Evolutionary conservation across 768 basidiomycete genomes (phyloP).

Genomic region (Rhodocollybia butyracea): DNA sequence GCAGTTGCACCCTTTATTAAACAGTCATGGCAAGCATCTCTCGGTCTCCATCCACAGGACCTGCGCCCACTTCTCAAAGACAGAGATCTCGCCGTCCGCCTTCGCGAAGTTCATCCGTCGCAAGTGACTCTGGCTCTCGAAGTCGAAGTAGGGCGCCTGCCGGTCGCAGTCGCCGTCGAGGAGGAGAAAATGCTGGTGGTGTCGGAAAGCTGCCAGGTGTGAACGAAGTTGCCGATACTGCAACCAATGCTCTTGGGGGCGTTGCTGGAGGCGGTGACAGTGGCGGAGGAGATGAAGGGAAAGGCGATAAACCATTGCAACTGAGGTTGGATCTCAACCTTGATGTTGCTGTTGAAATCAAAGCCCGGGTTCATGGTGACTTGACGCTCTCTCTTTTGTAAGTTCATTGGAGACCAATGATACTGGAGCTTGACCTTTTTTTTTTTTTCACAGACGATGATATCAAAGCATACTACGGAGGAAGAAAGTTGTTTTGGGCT

Average conservation of each 20-base stretch:
- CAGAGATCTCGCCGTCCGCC: neutral
- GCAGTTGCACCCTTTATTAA: too few species aligned
- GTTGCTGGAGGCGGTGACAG: conserved; percentile 8
- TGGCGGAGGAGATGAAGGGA: conserved; percentile 7
- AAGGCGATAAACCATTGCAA: conserved; percentile 8
- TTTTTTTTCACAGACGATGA: neutral
- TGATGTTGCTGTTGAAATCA: conserved; percentile 13
- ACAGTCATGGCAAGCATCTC: too few species aligned
- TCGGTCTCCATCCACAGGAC: neutral
- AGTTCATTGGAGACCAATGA: neutral
- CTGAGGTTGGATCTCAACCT: conserved; percentile 14
- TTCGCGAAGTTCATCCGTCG: conserved; percentile 1
- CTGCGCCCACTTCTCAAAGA: neutral
- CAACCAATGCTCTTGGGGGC: neutral
- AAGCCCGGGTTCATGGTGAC: conserved; percentile 15
- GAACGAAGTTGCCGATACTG: conserved; percentile 3
- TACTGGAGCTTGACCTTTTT: neutral
- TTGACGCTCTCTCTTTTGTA: conserved; percentile 14
- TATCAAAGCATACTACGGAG: too few species aligned
- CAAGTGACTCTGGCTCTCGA: neutral
- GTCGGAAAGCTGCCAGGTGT: too few species aligned
- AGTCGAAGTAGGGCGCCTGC: too few species aligned
- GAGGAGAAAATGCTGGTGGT: neutral
- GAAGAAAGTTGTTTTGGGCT: too few species aligned
- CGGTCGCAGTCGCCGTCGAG: conserved; percentile 8